Conservation (phyloP, 345 rosid species). For the Bruguiera sexangula region DNA sequence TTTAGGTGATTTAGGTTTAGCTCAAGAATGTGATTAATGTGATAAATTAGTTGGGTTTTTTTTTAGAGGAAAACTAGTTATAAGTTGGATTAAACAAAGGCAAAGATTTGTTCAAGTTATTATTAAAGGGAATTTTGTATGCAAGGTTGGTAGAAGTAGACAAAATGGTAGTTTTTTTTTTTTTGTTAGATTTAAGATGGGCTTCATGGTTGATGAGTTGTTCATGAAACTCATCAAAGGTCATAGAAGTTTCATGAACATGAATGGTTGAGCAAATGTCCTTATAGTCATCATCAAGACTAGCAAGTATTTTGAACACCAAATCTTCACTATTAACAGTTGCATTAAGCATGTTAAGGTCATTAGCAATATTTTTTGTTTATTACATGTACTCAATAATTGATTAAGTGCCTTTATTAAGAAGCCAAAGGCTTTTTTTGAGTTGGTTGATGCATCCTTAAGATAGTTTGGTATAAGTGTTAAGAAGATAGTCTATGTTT, state of each 20-base stretch:
- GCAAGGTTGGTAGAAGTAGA: background rate
- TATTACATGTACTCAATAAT: background rate
- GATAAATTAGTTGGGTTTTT: too few relatives aligned
- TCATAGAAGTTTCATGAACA: background rate
- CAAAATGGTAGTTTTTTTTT: background rate
- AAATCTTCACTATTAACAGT: background rate
- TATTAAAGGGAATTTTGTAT: background rate
- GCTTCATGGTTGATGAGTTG: background rate
- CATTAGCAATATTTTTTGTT: background rate
- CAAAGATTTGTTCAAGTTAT: too few relatives aligned
- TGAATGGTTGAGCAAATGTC: background rate
- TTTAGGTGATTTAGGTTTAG: too few relatives aligned
- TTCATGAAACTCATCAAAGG: background rate
- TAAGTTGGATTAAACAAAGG: too few relatives aligned
- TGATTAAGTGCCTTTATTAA: background rate
- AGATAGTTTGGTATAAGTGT: background rate
- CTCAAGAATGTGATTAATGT: too few relatives aligned
- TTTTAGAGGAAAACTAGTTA: too few relatives aligned
- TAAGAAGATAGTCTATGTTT: background rate
- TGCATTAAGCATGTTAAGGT: background rate
- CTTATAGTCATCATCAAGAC: background rate
- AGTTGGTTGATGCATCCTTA: background rate
- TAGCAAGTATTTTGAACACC: background rate
- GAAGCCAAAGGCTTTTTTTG: background rate
- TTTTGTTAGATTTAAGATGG: background rate